Evolutionary conservation across 2,329 filamentous ascomycete genomes (phyloP).

Genomic region (Xylariaceae sp.): DNA sequence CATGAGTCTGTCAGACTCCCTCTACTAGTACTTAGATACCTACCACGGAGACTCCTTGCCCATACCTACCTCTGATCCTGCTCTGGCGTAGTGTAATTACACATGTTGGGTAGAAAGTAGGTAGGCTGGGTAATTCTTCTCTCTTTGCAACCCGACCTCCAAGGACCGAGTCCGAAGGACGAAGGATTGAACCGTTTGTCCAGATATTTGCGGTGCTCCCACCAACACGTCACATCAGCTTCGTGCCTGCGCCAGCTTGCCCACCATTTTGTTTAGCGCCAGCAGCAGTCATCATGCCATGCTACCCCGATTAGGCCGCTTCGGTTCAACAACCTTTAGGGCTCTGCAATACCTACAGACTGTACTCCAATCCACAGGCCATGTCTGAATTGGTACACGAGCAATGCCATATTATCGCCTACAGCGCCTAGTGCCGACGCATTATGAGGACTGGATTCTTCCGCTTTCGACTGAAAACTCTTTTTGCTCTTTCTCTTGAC

Average conservation of each 20-base stretch:
- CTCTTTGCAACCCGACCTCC: neutral
- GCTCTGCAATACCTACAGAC: neutral
- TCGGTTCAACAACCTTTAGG: conserved; percentile 1
- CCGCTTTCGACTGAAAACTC: too few relatives aligned
- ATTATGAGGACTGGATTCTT: neutral
- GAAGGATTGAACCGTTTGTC: too few relatives aligned
- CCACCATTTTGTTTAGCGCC: neutral
- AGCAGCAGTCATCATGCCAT: neutral
- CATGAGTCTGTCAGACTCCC: too few relatives aligned
- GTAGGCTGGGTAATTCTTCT: neutral
- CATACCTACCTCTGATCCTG: too few relatives aligned
- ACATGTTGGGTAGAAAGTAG: neutral
- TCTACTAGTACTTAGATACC: neutral
- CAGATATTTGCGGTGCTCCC: too few relatives aligned
- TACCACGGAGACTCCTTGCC: neutral
- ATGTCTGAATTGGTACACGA: conserved; percentile 14
- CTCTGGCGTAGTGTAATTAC: too few relatives aligned
- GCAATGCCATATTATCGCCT: neutral
- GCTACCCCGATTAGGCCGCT: conserved; percentile 9
- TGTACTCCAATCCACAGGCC: conserved; percentile 12
- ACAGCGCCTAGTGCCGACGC: neutral
- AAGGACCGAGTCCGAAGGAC: neutral
- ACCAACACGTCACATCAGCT: neutral
- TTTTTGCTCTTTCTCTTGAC: too few relatives aligned
- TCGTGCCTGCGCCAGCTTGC: neutral